Evolutionary conservation across 2,329 filamentous ascomycete genomes (phyloP).

Genomic region (Aspergillus calidoustus): DNA sequence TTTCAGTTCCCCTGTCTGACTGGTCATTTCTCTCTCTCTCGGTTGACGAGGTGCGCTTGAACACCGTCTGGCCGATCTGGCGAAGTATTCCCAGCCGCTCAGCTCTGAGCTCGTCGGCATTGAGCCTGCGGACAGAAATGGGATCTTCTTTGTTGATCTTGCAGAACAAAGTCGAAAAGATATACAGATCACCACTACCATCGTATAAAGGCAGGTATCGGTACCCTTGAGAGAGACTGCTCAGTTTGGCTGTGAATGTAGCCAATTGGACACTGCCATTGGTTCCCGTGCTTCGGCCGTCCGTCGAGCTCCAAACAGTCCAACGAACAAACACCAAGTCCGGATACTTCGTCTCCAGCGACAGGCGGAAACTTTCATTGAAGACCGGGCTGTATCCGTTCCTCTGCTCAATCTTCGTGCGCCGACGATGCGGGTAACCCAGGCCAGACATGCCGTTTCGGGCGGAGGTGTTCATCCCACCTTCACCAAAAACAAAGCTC

Average conservation of each 20-base stretch:
- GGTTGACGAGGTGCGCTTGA: slow-evolving; percentile 47
- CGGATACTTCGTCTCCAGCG: slow-evolving; percentile 89
- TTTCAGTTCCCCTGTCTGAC: slow-evolving; percentile 36
- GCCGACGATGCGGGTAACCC: slow-evolving; percentile 73
- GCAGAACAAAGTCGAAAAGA: slow-evolving; percentile 94
- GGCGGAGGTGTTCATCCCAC: slow-evolving; percentile 67
- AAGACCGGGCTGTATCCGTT: slow-evolving; percentile 96
- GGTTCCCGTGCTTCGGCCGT: slow-evolving; percentile 72
- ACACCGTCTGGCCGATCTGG: slow-evolving; percentile 50
- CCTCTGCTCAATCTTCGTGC: slow-evolving; percentile 78
- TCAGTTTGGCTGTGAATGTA: slow-evolving; percentile 90
- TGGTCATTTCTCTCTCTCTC: slow-evolving; percentile 42
- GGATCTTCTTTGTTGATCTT: slow-evolving; percentile 71
- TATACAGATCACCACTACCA: slow-evolving; percentile 84
- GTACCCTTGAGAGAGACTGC: slow-evolving; percentile 87
- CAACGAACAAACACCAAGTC: slow-evolving; percentile 92
- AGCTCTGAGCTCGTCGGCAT: slow-evolving; percentile 44
- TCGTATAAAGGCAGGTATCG: slow-evolving; percentile 90
- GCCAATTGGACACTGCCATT: slow-evolving; percentile 69
- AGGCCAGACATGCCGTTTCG: slow-evolving; percentile 69
- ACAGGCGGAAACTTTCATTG: slow-evolving; percentile 77
- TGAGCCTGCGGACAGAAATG: slow-evolving; percentile 46
- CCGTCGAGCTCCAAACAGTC: slow-evolving; percentile 84
- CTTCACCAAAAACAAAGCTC: slow-evolving; percentile 68
- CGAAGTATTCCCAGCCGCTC: slow-evolving; percentile 48